Percentiles rank a stretch among this genome's conserved stretches.
phyloP scores from a whole-genome alignment of 2,329 filamentous ascomycete species.

The Nemania sp. region DNA sequence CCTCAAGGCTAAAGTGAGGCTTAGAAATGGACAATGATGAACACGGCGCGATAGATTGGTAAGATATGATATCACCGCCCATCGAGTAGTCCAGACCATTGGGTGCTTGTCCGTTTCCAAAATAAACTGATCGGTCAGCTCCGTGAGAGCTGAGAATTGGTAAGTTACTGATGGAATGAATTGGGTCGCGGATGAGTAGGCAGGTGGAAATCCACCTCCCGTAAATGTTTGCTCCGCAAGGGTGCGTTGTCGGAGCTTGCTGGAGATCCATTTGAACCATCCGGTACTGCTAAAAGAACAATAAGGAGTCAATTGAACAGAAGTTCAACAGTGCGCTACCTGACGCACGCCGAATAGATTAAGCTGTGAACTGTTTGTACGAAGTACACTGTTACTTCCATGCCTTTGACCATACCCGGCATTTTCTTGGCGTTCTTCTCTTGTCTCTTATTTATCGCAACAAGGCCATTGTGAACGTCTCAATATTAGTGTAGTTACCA shows the following conservation, averaged over 20 bases:
- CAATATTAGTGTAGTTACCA: no score
- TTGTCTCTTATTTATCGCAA: no score
- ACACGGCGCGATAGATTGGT: constrained; percentile 7
- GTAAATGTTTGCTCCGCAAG: constrained; percentile 9
- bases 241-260: constrained; percentile 12
- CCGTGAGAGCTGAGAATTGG: constrained; percentile 19
- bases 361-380: no score
- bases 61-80: constrained; percentile 6
- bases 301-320: constrained; percentile 3
- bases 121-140: constrained; percentile 18
- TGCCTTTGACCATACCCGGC: constrained; percentile 1
- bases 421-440: constrained; percentile 9
- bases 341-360: no score
- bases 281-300: constrained; percentile 7
- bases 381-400: neutral
- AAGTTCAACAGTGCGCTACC: neutral
- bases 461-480: no score
- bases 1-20: no score
- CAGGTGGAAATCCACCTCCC: constrained; percentile 8
- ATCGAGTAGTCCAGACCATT: constrained; percentile 15
- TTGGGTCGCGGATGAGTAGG: no score
- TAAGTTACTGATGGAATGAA: constrained; percentile 15
- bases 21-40: no score
- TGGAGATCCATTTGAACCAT: constrained; percentile 11
- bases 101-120: neutral